Percentiles rank a stretch among this genome's conserved stretches.
Evolutionary conservation across 495 filamentous ascomycete species (phyloP).

Genomic region (Hypomontagnella submonticulosa): DNA sequence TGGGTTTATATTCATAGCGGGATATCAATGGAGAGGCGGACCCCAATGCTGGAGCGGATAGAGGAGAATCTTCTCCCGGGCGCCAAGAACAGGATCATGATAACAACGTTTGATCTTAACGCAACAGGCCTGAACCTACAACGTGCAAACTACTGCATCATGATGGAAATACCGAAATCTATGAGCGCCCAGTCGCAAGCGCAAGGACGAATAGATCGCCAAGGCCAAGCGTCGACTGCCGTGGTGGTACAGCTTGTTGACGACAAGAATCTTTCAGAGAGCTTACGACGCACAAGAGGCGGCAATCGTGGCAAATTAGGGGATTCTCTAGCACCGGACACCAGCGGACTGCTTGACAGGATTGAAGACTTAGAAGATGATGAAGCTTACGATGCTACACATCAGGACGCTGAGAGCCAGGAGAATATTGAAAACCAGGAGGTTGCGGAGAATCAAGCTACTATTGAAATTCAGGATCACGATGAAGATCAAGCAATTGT

Average conservation of each 20-base stretch:
- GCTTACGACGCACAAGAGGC: neutral
- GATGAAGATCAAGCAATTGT: too few species aligned
- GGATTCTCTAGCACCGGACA: too few species aligned
- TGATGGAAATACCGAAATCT: conserved; percentile 1
- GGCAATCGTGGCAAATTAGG: too few species aligned
- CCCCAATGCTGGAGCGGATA: neutral
- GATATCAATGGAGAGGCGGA: neutral
- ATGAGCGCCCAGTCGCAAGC: conserved; percentile 1
- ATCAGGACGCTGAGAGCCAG: too few species aligned
- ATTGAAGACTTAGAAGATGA: too few species aligned
- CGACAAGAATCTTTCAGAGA: conserved; percentile 3
- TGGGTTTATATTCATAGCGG: conserved; percentile 13
- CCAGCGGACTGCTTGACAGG: too few species aligned
- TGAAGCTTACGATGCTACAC: too few species aligned
- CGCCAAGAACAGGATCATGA: conserved; percentile 10
- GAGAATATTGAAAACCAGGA: too few species aligned
- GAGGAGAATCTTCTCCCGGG: neutral
- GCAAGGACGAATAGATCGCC: conserved; percentile 18
- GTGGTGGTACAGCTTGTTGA: conserved; percentile 9
- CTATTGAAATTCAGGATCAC: too few species aligned
- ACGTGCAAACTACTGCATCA: conserved; percentile 22
- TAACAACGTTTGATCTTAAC: neutral
- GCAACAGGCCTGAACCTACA: conserved; percentile 18
- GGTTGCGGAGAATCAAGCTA: too few species aligned
- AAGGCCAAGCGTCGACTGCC: conserved; percentile 1